phyloP scores from a whole-genome alignment of 352 stramenopile species.

The Pythium folliculosum region DNA sequence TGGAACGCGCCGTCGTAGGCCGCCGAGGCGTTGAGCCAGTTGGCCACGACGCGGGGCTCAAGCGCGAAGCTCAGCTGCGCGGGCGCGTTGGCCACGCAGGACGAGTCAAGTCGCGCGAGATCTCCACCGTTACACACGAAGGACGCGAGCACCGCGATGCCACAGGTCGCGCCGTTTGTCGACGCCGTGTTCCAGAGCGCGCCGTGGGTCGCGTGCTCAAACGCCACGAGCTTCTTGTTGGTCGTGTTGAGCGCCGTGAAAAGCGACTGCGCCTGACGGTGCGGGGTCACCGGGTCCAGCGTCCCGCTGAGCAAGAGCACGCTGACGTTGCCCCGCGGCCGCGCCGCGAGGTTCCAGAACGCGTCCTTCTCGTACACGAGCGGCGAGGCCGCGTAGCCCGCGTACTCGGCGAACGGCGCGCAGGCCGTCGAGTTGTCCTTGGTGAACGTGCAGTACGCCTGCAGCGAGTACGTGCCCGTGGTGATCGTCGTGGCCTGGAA shows the following conservation, averaged over 20 bases:
- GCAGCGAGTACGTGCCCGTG: slow-evolving; percentile 7
- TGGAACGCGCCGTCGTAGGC: slow-evolving; percentile 16
- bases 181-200: slow-evolving; percentile 18
- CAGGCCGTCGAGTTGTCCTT: slow-evolving; percentile 13
- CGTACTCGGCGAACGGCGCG: background rate
- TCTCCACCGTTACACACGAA: slow-evolving; percentile 20
- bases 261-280: slow-evolving; percentile 27
- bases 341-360: slow-evolving; percentile 31
- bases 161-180: slow-evolving; percentile 15
- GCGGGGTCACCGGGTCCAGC: slow-evolving; percentile 34
- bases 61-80: slow-evolving; percentile 16
- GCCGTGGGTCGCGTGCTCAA: slow-evolving; percentile 33
- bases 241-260: slow-evolving; percentile 23
- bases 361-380: slow-evolving; percentile 29
- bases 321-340: slow-evolving; percentile 19
- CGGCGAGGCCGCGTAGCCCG: slow-evolving; percentile 19
- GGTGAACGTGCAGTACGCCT: slow-evolving; percentile 30
- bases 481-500: slow-evolving; percentile 23
- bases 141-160: slow-evolving; percentile 26
- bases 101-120: slow-evolving; percentile 18
- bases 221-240: slow-evolving; percentile 33
- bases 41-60: background rate
- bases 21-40: background rate
- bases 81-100: slow-evolving; percentile 18
- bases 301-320: slow-evolving; percentile 36